Base-by-base conservation (phyloP, 768 basidiomycete species). In the Albatrellus ellisii region DNA sequence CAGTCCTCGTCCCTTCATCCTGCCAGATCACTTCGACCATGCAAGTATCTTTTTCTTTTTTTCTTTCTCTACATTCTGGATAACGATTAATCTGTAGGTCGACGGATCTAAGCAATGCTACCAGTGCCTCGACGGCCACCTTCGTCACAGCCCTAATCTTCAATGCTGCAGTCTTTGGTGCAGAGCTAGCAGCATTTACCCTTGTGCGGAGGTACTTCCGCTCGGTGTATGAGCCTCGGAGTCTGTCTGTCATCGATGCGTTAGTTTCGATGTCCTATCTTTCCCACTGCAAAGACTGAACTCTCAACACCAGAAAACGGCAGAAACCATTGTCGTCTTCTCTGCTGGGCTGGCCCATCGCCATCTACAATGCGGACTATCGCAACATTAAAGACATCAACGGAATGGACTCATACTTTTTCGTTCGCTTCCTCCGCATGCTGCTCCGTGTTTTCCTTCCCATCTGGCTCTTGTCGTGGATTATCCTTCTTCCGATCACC, bases 371-470 rank as follows among this genome's bases (percentile, higher is more conserved):
- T 2, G 68, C 79, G 2, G 72, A 88, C 54, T 75, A 78, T 53
- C 61, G 61, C 22, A 68, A 66, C 18, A 75, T 87, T 44, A 69
- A 76, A 45, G 62, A 64, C 32, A 68, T 72, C 32, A 91, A 90
- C 47, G 89, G 89, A 21, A 66, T 84, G 44, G 94, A 98, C 57
- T 85, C 90, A 12, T 99, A 94, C 63, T 80, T 92, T 55, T 99
- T 85, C 52, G 79, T 95, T 34, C 82, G 89, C 41, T 97, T 86
- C 59, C 67, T 87, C 22, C 75, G 80, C 37, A 78, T 97, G 69
- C 83, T 95, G 75, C 57, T 77, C 38, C 73, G 78, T 49, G 63
- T 91, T 20, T 70, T 97, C 56, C 52, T 92, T 5, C 92, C 95
- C 18, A 87, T 95, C 54, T 99, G 89, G 92, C 47, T 89, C 37